Base-by-base conservation (phyloP, 805 yeast species). In the Clavispora asparagi region DNA sequence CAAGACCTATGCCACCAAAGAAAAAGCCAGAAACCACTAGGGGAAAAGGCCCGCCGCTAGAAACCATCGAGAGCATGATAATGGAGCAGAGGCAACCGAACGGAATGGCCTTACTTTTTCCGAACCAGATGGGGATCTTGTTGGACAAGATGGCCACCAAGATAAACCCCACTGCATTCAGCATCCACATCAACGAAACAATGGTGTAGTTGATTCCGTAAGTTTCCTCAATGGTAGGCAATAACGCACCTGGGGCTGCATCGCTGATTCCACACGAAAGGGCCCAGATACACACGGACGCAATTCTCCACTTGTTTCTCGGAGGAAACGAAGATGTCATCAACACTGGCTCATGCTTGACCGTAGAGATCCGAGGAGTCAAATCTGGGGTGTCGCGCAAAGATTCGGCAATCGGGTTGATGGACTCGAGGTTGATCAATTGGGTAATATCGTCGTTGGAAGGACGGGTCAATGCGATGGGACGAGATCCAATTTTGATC, bases 1-100 rank as follows among this genome's bases (percentile, higher is more conserved):
- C 60, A 1, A 55, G 28, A 0, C 64, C 64, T 7, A 58, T 41
- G 0, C 64, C 63, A 4, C 62, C 61, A 38, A 61, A 52, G 43
- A 59, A 55, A 40, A 57, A 60, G 1, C 59, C 63, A 0, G 45
- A 32, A 9, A 58, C 64, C n/a, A 58, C 41, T n/a, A 60, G 41
- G 1, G 59, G 59, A 19, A 54, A 60, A 0, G 53, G 49, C 7
- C 54, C 52, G 4, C 64, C 64, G 13, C 55, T 51, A 42, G 54
- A 42, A 7, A 60, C 52, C 6, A 58, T 27, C 6, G 55, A 40
- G 36, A 44, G 52, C 60, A 54, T 53, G 13, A 52, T 28, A 1
- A 46, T 43, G 11, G 51, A 47, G 25, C 19, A 27, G 36, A 47
- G 2, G 46, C 58, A 50, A 3, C 57, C 57, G 23, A 53, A 28